Base-by-base conservation (phyloP, 176 grass and related monocot genomes). In the Carex scoparia region DNA sequence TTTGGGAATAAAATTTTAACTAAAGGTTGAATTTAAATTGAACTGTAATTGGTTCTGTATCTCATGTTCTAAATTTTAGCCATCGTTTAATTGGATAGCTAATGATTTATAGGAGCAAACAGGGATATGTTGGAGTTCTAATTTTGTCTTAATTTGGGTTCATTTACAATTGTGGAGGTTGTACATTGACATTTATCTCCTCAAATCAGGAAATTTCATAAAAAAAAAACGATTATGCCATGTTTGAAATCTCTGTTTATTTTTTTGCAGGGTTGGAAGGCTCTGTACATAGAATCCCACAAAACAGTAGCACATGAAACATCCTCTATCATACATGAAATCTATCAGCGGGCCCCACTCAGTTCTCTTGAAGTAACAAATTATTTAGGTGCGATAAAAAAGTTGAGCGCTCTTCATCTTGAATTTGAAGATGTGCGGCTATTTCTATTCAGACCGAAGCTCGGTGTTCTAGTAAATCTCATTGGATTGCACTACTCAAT, bases 401-500 rank as follows among this genome's bases (percentile, higher is more conserved):
- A 62, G 40, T 65, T 83, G 81, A 31, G 30, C 19, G 16, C 18
- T 49, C 37, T 65, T 31, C 51, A 49, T 16, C 61, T 83, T 10
- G 81, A 42, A 56, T 83, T 83, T 66, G 61, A 83, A 32, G 81
- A 83, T 18, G 81, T 69, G 42, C 40, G 28, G 1, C 81, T 83
- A 14, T 83, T 83, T 37, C 81, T 83, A 16, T 83, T 83, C 19
- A 66, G 61, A 68, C 58, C 61, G 0, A 69, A 83, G 40, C 62
- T 83, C 63, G 4, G 81, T 51, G 81, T 69, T 12, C 23, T 68
- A 13, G 16, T 83, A 16, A 83, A 83, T 83, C 42, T 83, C 61
- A 83, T 83, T 68, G 81, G 81, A 8, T 16, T 83, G 61, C 81
- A 83, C 61, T 83, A 83, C 61, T 69, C 61, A 18, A 83, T 68